Evolutionary conservation across 805 yeast genomes (phyloP).

Genomic region (Saccharomycopsis fodiens): DNA sequence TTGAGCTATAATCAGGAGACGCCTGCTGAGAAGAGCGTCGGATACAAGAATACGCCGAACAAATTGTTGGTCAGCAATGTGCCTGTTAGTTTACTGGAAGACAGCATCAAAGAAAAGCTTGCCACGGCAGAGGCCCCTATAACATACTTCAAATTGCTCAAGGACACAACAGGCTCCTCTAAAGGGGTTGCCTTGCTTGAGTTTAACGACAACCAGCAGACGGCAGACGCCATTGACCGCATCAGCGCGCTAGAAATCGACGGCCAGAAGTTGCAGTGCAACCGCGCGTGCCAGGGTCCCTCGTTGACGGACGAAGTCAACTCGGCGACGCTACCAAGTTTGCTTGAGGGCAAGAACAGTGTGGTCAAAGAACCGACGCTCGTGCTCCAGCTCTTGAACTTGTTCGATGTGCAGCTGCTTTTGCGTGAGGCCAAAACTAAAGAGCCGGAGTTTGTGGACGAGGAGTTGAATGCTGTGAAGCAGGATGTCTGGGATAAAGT

Average conservation of each 20-base stretch:
- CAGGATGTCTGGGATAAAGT: conserved; percentile 36
- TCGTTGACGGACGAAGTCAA: conserved; percentile 21
- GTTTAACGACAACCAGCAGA: conserved; percentile 24
- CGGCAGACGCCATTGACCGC: conserved; percentile 26
- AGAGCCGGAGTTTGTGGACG: neutral
- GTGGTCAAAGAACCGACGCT: conserved; percentile 26
- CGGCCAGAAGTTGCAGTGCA: conserved; percentile 30
- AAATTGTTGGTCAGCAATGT: conserved; percentile 41
- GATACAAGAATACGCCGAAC: conserved; percentile 35
- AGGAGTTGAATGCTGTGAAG: conserved; percentile 34
- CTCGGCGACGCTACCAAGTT: conserved; percentile 22
- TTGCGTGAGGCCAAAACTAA: conserved; percentile 34
- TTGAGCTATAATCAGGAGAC: conserved; percentile 14
- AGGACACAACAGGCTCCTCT: conserved; percentile 43
- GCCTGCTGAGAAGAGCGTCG: conserved; percentile 24
- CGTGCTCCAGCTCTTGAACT: conserved; percentile 61
- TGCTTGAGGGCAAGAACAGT: conserved; percentile 26
- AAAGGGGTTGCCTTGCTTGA: conserved; percentile 55
- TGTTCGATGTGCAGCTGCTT: conserved; percentile 58
- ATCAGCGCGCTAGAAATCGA: conserved; percentile 32
- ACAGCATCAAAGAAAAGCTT: conserved; percentile 29
- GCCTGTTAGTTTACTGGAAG: conserved; percentile 34
- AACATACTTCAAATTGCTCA: conserved; percentile 23
- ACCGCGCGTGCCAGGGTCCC: conserved; percentile 32
- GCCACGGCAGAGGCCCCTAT: conserved; percentile 29